phyloP scores from a whole-genome alignment of 2,329 filamentous ascomycete species.

The Sporothrix mexicana region DNA sequence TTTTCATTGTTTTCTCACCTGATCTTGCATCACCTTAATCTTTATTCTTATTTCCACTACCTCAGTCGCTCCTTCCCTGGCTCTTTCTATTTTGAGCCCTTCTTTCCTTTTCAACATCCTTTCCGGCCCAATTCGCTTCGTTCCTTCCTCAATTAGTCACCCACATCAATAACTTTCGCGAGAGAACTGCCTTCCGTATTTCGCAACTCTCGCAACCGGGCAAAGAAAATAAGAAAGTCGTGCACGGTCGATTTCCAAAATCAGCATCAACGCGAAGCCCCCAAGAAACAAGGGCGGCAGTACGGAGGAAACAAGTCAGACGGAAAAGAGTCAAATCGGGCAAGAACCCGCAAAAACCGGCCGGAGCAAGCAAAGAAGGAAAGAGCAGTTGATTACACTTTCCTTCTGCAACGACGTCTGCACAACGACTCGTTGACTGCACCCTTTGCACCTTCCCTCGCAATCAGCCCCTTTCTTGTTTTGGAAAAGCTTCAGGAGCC shows the following conservation, averaged over 20 bases:
- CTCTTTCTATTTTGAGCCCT: neutral
- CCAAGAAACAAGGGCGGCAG: neutral
- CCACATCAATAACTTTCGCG: neutral
- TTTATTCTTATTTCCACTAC: neutral
- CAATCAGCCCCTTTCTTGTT: constrained; percentile 4
- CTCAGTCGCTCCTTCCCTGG: neutral
- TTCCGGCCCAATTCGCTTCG: constrained; percentile 4
- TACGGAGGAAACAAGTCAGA: constrained; percentile 3
- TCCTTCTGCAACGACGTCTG: neutral
- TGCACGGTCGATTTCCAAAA: neutral
- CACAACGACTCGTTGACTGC: neutral
- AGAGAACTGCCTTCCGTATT: neutral
- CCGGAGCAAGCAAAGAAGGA: neutral
- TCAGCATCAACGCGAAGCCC: neutral
- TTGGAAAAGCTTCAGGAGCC: neutral
- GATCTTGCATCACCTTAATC: neutral
- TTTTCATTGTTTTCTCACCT: neutral
- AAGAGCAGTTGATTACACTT: neutral
- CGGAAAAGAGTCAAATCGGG: neutral
- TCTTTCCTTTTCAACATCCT: constrained; percentile 10
- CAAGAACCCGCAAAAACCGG: neutral
- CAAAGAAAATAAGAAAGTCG: neutral
- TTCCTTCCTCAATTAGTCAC: constrained; percentile 12
- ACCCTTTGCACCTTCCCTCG: neutral
- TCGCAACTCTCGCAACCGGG: neutral